phyloP scores from a whole-genome alignment of 371 early-diverging fungal genomes.

The Smittium mucronatum region DNA sequence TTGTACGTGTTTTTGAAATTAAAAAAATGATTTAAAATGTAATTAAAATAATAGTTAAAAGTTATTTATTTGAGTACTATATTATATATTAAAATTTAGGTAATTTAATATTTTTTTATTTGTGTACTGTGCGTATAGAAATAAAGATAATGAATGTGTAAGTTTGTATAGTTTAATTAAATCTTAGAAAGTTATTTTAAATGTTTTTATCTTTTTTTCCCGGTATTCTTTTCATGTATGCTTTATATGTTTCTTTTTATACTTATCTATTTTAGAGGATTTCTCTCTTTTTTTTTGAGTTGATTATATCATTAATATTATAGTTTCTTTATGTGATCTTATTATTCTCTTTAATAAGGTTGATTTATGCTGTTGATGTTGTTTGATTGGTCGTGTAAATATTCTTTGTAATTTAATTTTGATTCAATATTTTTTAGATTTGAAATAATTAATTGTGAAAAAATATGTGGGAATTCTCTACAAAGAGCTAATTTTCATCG shows the following conservation, averaged over 20 bases:
- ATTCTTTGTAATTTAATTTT: neutral
- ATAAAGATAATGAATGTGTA: neutral
- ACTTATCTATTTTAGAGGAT: neutral
- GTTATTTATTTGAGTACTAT: neutral
- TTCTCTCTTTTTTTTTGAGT: neutral
- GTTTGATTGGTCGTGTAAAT: neutral
- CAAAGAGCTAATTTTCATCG: neutral
- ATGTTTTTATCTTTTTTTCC: neutral
- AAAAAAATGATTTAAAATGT: neutral
- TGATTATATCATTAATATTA: neutral
- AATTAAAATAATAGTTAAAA: neutral
- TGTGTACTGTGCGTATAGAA: neutral
- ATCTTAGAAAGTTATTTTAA: neutral
- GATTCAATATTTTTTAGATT: neutral
- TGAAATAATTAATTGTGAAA: neutral
- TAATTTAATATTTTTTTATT: neutral
- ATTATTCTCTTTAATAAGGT: neutral
- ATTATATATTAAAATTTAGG: neutral
- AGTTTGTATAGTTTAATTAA: neutral
- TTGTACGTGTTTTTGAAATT: neutral
- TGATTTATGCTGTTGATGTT: neutral
- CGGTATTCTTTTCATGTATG: neutral
- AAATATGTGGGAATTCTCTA: neutral
- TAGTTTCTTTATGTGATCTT: conserved; percentile 1
- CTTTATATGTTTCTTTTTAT: neutral